Base-by-base conservation (phyloP, 1,139 yeast genomes). In the Kodamaea derodonti region DNA sequence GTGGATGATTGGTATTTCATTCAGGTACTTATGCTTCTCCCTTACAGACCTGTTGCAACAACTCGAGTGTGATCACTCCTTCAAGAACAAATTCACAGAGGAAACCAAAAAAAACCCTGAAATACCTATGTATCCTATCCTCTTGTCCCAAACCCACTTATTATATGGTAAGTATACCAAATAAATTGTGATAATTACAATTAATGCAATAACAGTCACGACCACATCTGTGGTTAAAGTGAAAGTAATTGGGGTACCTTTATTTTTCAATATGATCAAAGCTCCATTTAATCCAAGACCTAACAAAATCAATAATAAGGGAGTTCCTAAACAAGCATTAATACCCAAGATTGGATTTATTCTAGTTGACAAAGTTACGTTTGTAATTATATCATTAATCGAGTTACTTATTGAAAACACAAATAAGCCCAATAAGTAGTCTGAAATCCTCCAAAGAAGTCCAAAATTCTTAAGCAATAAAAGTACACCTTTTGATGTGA, bases 261-360 rank as follows among this genome's bases (percentile, higher is more conserved):
- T 34, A 8, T 45, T 35, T 14, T 40, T 33, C 20, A 49, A 37
- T 14, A 49, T 36, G 4, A 51, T 39, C 12, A 54, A 18, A 12
- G 45, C 34, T 15, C 70, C 69, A 48, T 67, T 68, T 10, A 58
- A 46, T 0, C 75, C 74, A 14, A 69, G 48, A 0, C 74, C 75
- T 10, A 68, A 46, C 35, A 68, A 47, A 3, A 65, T 60, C 12
- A 62, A 46, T 11, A 69, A 45, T 15, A 67, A 48, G 3, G 73
- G 73, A 0, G 75, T 63, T 0, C 74, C 73, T 30, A 69, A 48
- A 42, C 72, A 66, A 1, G 73, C 54, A 43, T 65, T 65, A 7
- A 68, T 47, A 1, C 73, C 75, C 22, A 64, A 50, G 12, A 61
- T 48, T 2, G 72, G 67, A 33, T 60, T 55, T 7, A 64, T 49